Evolutionary conservation across 495 filamentous ascomycete species (phyloP).

Genomic region (Aspergillus biplanus): DNA sequence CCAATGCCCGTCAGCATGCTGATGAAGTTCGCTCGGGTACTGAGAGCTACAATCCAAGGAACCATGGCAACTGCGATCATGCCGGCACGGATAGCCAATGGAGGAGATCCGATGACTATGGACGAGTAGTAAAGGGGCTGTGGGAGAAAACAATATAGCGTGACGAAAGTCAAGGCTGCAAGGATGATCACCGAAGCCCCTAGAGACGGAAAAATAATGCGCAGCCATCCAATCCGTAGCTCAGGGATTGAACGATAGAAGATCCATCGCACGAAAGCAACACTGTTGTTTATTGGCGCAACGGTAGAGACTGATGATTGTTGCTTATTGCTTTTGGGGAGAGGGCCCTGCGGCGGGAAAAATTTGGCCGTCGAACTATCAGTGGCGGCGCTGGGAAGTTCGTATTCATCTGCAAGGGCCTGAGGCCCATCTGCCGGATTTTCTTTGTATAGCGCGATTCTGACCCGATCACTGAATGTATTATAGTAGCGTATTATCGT

Average conservation of each 20-base stretch:
- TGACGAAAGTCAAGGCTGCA: constrained; percentile 68
- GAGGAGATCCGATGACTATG: constrained; percentile 84
- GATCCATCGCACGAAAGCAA: constrained; percentile 79
- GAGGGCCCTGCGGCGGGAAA: constrained; percentile 64
- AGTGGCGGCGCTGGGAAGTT: constrained; percentile 68
- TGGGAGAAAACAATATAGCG: constrained; percentile 80
- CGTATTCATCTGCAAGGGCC: constrained; percentile 67
- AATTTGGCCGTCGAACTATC: constrained; percentile 69
- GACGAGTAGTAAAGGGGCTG: constrained; percentile 84
- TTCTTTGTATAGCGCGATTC: constrained; percentile 81
- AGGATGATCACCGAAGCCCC: constrained; percentile 67
- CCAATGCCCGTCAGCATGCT: constrained; percentile 86
- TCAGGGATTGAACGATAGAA: constrained; percentile 85
- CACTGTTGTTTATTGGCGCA: constrained; percentile 68
- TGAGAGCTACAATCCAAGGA: constrained; percentile 88
- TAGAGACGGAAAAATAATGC: constrained; percentile 76
- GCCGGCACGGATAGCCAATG: constrained; percentile 83
- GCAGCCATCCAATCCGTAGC: constrained; percentile 59
- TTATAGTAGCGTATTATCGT: constrained; percentile 73
- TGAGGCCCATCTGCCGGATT: constrained; percentile 58
- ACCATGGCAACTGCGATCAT: constrained; percentile 95
- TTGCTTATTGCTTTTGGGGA: constrained; percentile 48
- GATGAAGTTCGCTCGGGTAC: constrained; percentile 89
- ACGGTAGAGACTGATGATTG: constrained; percentile 73
- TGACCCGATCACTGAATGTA: constrained; percentile 84